Evolutionary conservation across 2,329 filamentous ascomycete species (phyloP).

Genomic region (Clarireedia monteithiana): DNA sequence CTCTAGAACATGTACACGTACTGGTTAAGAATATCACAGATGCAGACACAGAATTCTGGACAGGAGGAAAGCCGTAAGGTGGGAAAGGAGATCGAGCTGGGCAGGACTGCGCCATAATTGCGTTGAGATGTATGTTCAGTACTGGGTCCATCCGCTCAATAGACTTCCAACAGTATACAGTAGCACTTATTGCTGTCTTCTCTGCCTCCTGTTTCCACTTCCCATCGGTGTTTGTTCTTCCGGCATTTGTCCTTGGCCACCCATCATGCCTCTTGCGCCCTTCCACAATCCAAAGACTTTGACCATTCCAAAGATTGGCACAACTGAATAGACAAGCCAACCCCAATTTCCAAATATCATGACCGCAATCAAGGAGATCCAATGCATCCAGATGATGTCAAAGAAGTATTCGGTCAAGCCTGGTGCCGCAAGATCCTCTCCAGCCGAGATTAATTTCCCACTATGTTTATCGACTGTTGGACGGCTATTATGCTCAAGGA

Average conservation of each 20-base stretch:
- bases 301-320: constrained; percentile 27
- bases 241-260: constrained; percentile 21
- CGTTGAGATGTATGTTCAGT: not conserved
- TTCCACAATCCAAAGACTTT: constrained; percentile 29
- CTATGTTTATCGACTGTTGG: constrained; percentile 57
- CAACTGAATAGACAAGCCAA: constrained; percentile 51
- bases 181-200: constrained; percentile 15
- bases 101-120: not conserved
- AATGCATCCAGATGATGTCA: constrained; percentile 93
- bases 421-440: constrained; percentile 80
- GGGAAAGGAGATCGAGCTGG: too few species aligned
- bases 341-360: constrained; percentile 74
- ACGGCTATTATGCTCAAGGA: constrained; percentile 77
- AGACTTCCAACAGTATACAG: not conserved
- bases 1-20: constrained; percentile 86
- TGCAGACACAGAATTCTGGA: constrained; percentile 47
- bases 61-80: constrained; percentile 18
- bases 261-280: constrained; percentile 30
- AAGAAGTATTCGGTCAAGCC: constrained; percentile 98
- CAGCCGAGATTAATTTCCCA: constrained; percentile 54
- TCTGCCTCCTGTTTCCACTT: constrained; percentile 28
- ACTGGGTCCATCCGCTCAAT: too few species aligned
- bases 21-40: constrained; percentile 48
- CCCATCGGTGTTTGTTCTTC: constrained; percentile 21
- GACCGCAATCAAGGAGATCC: constrained; percentile 66